phyloP scores from a whole-genome alignment of 2,329 filamentous ascomycete genomes.

The Calonectria naviculata region DNA sequence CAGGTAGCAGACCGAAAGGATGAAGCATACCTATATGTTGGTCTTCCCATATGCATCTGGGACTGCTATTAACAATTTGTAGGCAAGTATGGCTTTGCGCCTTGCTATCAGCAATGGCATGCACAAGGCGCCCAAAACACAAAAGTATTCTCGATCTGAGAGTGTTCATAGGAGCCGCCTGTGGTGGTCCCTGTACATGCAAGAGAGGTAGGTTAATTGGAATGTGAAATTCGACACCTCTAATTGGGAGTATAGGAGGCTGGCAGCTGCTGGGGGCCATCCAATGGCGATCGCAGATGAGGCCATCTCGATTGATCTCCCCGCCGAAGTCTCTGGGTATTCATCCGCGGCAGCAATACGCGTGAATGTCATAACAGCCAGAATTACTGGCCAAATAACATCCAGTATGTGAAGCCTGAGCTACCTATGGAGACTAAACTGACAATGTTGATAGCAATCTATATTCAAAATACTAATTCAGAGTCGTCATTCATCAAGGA shows the following conservation, averaged over 20 bases:
- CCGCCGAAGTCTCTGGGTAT: slow-evolving; percentile 21
- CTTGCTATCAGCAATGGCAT: slow-evolving; percentile 15
- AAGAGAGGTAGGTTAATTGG: slow-evolving; percentile 13
- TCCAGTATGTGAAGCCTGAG: slow-evolving; percentile 6
- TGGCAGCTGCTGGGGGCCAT: slow-evolving; percentile 27
- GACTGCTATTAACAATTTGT: neutral
- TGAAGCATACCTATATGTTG: slow-evolving; percentile 28
- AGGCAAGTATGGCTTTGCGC: slow-evolving; percentile 27
- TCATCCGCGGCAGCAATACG: slow-evolving; percentile 24
- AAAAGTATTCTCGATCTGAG: slow-evolving; percentile 22
- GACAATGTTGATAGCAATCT: slow-evolving; percentile 17
- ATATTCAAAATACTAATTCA: slow-evolving; percentile 21
- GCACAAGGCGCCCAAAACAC: slow-evolving; percentile 8
- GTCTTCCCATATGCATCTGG: neutral
- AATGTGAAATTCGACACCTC: neutral
- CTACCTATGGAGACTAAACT: neutral
- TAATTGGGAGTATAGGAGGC: slow-evolving; percentile 17
- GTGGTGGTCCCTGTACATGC: slow-evolving; percentile 31
- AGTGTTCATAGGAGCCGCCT: slow-evolving; percentile 25
- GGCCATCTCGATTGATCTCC: slow-evolving; percentile 21
- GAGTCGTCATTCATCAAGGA: slow-evolving; percentile 25
- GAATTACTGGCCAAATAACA: slow-evolving; percentile 27
- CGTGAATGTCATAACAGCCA: slow-evolving; percentile 21
- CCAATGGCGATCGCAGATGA: slow-evolving; percentile 23
- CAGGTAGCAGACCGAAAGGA: slow-evolving; percentile 30